Percentiles rank a stretch among this genome's conserved stretches.
These are phyloP conservation scores for Tylopilus sp. DNA, from an alignment of 768 basidiomycete species.

Conservation along the genomic window DNA sequence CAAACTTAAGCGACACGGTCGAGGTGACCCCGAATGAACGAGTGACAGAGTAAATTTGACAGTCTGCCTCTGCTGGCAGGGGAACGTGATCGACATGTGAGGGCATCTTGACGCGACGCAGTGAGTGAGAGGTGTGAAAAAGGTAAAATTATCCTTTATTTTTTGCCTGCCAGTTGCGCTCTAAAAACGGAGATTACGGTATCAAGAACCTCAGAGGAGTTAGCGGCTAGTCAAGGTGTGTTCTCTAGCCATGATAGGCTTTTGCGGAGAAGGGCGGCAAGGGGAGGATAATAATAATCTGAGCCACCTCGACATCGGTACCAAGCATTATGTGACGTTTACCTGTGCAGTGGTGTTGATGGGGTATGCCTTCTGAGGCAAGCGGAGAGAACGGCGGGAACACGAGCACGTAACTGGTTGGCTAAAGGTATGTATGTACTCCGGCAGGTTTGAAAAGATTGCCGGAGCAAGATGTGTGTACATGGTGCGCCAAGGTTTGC, in stretches of 20 bases:
- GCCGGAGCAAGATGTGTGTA: conserved; percentile 13
- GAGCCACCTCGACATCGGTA: not conserved
- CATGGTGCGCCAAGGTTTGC: conserved; percentile 10
- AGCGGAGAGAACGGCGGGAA: conserved; percentile 12
- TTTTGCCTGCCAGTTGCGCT: conserved; percentile 11
- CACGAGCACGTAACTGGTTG: conserved; percentile 17
- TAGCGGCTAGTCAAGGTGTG: conserved; percentile 21
- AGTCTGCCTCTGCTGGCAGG: not conserved
- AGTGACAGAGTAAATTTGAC: conserved; percentile 6
- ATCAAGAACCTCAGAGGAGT: conserved; percentile 24
- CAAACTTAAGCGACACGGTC: conserved; percentile 6
- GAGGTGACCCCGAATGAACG: conserved; percentile 6
- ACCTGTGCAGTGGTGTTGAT: too few relatives aligned
- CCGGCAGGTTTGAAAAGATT: conserved; percentile 9
- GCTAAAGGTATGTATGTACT: not conserved
- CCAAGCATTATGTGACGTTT: not conserved
- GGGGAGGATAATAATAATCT: conserved; percentile 19
- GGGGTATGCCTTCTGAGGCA: not conserved
- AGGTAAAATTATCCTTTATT: conserved; percentile 10
- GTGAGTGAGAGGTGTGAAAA: conserved; percentile 4
- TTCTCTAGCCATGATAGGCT: conserved; percentile 33
- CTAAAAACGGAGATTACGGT: conserved; percentile 34
- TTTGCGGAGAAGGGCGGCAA: conserved; percentile 29
- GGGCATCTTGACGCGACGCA: conserved; percentile 3
- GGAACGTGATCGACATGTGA: conserved; percentile 14